Base-by-base conservation (phyloP, 352 stramenopile genomes). In the Blastocystis sp. region DNA sequence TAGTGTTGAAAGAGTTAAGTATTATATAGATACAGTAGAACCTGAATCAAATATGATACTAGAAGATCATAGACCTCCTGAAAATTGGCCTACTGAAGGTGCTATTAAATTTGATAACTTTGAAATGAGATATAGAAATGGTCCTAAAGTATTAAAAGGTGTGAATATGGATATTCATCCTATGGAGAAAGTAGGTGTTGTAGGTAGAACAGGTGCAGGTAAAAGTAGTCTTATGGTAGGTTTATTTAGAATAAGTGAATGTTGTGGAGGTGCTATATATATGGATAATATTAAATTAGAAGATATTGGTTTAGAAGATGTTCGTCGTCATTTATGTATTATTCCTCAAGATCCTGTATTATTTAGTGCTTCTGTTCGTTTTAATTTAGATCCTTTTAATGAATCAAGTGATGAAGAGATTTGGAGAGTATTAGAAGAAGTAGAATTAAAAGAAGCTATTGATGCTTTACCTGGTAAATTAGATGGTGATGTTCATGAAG, bases 261-360 rank as follows among this genome's bases (percentile, higher is more conserved):
- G 91, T 27, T 78, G 79, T 47, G 72, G 70, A 16, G 87, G 87
- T 13, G 71, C 67, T 7, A 84, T 95, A 41, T 34, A 81, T 18
- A 77, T 95, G 43, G 84, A 94, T 71, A 84, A 82, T 10, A 71
- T 91, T 10, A 80, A 94, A 65, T 66, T 90, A 2, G 57, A 69
- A 7, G 77, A 66, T 13, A 49, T 95, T 0, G 73, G 77, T 9
- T 69, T 95, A 37, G 72, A 68, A 4, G 81, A 85, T 49, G 73
- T 94, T 36, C 76, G 84, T 49, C 73, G 78, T 19, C 74, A 73
- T 11, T 68, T 93, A n/a, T 78, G 83, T 0, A 90, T 94, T 36
- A 92, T 96, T 42, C 84, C 87, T n/a, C 86, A 94, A 64, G 79
- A 80, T 67, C 86, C 78, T 33, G 77, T 85, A 31, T 68, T 95